phyloP scores from a whole-genome alignment of 2,329 filamentous ascomycete species.

The Nothomitra cinnamomea region DNA sequence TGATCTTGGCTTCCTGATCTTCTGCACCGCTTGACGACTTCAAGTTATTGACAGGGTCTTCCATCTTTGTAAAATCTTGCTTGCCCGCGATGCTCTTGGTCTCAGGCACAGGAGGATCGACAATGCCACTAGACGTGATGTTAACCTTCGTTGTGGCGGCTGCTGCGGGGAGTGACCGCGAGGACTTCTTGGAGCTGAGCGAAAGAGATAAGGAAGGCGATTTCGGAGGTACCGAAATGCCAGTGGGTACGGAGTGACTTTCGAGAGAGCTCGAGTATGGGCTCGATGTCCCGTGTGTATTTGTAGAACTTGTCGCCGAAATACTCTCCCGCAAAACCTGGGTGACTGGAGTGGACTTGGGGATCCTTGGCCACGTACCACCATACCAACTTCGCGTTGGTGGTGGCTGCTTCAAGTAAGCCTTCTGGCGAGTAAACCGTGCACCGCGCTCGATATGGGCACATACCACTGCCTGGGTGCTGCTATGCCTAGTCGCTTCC shows the following conservation, averaged over 20 bases:
- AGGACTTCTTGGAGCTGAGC: slow-evolving; percentile 23
- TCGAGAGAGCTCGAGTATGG: slow-evolving; percentile 16
- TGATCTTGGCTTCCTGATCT: not conserved
- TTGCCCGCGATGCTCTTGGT: too few species aligned
- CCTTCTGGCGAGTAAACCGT: not conserved
- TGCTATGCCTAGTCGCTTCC: not conserved
- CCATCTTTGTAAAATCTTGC: slow-evolving; percentile 13
- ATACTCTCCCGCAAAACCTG: slow-evolving; percentile 33
- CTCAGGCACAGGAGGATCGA: not conserved
- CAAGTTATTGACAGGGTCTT: slow-evolving; percentile 8
- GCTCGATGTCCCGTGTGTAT: slow-evolving; percentile 20
- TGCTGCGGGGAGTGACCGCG: slow-evolving; percentile 27
- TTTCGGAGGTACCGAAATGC: slow-evolving; percentile 15
- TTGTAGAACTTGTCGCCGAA: slow-evolving; percentile 23
- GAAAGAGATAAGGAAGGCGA: slow-evolving; percentile 26
- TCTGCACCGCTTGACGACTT: slow-evolving; percentile 13
- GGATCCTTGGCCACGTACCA: slow-evolving; percentile 27
- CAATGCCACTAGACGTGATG: slow-evolving; percentile 9
- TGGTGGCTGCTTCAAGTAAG: slow-evolving; percentile 8
- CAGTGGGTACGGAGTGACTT: not conserved
- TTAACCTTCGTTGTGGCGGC: slow-evolving; percentile 21
- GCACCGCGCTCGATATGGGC: not conserved
- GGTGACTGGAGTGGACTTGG: slow-evolving; percentile 30
- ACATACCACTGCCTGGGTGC: not conserved
- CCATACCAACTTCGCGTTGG: slow-evolving; percentile 25